Conservation (phyloP, 129 eudicot species). For the Flaveria linearis region DNA sequence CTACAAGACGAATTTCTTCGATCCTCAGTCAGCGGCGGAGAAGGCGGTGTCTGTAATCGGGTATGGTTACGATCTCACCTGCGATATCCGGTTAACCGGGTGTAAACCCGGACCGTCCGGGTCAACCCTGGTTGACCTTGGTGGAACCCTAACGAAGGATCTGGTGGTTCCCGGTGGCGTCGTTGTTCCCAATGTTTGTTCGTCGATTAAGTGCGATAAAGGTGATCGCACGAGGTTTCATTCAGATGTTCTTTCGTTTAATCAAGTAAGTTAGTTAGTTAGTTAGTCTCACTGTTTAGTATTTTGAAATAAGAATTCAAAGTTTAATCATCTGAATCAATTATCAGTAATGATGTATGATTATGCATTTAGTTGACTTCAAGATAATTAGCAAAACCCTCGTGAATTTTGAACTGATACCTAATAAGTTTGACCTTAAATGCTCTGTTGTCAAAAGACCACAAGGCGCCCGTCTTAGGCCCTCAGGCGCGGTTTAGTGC, state of each 20-base stretch:
- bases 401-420: conserved; percentile 1
- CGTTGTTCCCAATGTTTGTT: conserved; percentile 54
- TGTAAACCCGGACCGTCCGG: conserved; percentile 80
- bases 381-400: background rate
- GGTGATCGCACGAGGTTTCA: conserved; percentile 94
- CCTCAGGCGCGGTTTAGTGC: too few species aligned
- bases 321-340: too few species aligned
- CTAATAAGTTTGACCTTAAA: conserved; percentile 9
- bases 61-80: conserved; percentile 70
- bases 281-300: too few species aligned
- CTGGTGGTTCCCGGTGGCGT: conserved; percentile 73
- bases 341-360: background rate
- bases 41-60: conserved; percentile 87
- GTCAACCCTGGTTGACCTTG: conserved; percentile 65
- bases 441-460: background rate
- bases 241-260: conserved; percentile 84
- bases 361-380: background rate
- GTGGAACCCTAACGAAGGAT: conserved; percentile 50
- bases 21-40: conserved; percentile 82
- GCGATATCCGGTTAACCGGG: conserved; percentile 71
- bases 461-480: too few species aligned
- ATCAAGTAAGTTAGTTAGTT: conserved; percentile 47
- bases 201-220: conserved; percentile 82
- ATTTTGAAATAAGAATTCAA: background rate
- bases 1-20: conserved; percentile 44